Conservation (phyloP, 1,139 yeast genomes). For the Taphrina flavorubra region DNA sequence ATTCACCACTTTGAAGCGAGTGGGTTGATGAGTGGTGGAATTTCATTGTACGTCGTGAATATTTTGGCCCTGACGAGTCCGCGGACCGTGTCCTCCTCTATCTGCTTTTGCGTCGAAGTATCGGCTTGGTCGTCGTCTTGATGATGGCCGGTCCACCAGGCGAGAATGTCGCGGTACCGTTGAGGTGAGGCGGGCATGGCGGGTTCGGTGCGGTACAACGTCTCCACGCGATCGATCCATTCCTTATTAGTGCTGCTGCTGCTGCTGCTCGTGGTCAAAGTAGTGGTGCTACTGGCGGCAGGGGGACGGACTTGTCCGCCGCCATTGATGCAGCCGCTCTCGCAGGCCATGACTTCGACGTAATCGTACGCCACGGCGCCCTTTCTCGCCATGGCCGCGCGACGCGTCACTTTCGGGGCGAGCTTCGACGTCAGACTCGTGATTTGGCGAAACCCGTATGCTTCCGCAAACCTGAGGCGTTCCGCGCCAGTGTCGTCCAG, state of each 20-base stretch:
- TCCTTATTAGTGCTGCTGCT: too few species aligned
- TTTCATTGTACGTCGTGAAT: conserved; percentile 30
- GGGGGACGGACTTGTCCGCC: conserved; percentile 80
- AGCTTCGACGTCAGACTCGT: conserved; percentile 88
- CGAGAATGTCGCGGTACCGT: conserved; percentile 24
- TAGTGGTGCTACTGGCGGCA: too few species aligned
- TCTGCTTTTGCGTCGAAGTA: not conserved
- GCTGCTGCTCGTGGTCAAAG: not conserved
- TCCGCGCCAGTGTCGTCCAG: conserved; percentile 51
- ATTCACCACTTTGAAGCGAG: conserved; percentile 36
- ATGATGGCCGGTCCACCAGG: conserved; percentile 34
- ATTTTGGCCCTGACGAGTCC: conserved; percentile 8
- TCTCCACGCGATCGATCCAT: conserved; percentile 42
- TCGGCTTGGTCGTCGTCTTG: not conserved
- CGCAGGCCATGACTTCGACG: conserved; percentile 97
- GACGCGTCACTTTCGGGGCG: conserved; percentile 52
- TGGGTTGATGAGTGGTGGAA: conserved; percentile 35
- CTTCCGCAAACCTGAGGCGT: conserved; percentile 42
- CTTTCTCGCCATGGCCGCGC: conserved; percentile 52
- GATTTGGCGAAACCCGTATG: conserved; percentile 62
- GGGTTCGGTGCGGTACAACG: conserved; percentile 22
- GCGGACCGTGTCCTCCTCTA: not conserved
- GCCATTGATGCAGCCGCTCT: conserved; percentile 96
- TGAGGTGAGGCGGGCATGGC: not conserved
- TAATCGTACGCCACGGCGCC: conserved; percentile 70